Base-by-base conservation (phyloP, 495 filamentous ascomycete genomes). In the Talaromyces liani region DNA sequence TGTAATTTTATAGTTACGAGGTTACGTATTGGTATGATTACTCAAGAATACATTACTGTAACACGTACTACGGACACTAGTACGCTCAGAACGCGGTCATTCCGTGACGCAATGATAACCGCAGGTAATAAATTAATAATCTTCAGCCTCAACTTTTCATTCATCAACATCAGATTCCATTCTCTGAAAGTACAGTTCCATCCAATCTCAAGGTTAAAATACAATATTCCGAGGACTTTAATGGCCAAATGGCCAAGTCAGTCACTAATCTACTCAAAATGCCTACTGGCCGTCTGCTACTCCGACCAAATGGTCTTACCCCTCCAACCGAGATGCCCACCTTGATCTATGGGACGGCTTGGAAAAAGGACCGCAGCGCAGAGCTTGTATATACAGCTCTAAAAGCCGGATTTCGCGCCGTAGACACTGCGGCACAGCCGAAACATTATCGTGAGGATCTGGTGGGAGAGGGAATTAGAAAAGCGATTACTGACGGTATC, bases 281-380 rank as follows among this genome's bases (percentile, higher is more conserved):
- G 29, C 8, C 56, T 20, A 16, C 56, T 33, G 31, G 7, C 14
- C 56, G n/a, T 36, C 56, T 33, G 18, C n/a, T 36, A 1, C 56
- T 36, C 5, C 31, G 56, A 10, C 18, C 56, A 6, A 33, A 33
- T 22, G 56, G 56, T 12, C 56, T 22, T 36, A 16, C 29, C 27
- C 27, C 56, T 58, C 56, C 27, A 25, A 65, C 71, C 6, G 60
- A 68, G 18, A 64, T 80, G 34, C 88, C 87, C 6, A 75, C 78
- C 63, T 80, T 92, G 64, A 72, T 94, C 62, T 95, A 95, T 69
- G 91, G 91, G 51, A 93, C 90, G 7, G 91, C 91, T n/a, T 93
- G 91, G 91, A 93, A 93, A 75, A 89, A 91, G 70, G 85, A 87
- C 3, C 74, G 73, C 29, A 91, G 88, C 1, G 79, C 82, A 20